A percentile compares a stretch with the other conserved stretches of the same genome.
These are phyloP conservation scores for Linum trigynum DNA, from an alignment of 345 rosid species.

Conservation along the genomic window DNA sequence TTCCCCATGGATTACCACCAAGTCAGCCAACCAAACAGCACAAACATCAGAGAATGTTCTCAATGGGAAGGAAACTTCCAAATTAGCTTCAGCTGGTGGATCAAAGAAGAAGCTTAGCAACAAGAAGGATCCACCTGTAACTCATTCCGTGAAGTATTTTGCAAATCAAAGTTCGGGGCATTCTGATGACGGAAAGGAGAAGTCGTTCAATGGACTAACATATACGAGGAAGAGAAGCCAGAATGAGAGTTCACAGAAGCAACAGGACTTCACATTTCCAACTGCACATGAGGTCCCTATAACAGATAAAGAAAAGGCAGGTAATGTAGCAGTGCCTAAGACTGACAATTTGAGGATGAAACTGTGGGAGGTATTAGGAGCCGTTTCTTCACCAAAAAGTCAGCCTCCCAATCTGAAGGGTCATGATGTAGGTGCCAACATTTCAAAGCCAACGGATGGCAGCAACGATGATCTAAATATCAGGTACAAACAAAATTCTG, in stretches of 20 bases:
- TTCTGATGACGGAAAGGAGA: slow-evolving; percentile 24
- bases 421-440: slow-evolving; percentile 27
- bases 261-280: slow-evolving; percentile 39
- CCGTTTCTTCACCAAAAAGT: slow-evolving; percentile 51
- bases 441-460: slow-evolving; percentile 26
- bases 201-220: slow-evolving; percentile 27
- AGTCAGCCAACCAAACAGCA: slow-evolving; percentile 28
- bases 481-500: slow-evolving; percentile 49
- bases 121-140: slow-evolving; percentile 26
- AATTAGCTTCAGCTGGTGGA: slow-evolving; percentile 24
- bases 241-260: slow-evolving; percentile 29
- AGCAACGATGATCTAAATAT: slow-evolving; percentile 20
- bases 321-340: slow-evolving; percentile 27
- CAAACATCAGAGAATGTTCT: slow-evolving; percentile 29
- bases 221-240: slow-evolving; percentile 31
- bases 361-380: slow-evolving; percentile 67
- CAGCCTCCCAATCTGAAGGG: slow-evolving; percentile 35
- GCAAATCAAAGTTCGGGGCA: slow-evolving; percentile 27
- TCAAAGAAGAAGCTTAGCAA: slow-evolving; percentile 28
- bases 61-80: slow-evolving; percentile 22
- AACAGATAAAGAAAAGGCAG: slow-evolving; percentile 23
- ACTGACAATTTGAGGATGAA: slow-evolving; percentile 68
- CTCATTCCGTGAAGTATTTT: slow-evolving; percentile 24
- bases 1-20: slow-evolving; percentile 55
- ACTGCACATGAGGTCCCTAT: slow-evolving; percentile 27